Conservation (phyloP, 2,329 filamentous ascomycete species). For the Lasiodiplodia citricola region DNA sequence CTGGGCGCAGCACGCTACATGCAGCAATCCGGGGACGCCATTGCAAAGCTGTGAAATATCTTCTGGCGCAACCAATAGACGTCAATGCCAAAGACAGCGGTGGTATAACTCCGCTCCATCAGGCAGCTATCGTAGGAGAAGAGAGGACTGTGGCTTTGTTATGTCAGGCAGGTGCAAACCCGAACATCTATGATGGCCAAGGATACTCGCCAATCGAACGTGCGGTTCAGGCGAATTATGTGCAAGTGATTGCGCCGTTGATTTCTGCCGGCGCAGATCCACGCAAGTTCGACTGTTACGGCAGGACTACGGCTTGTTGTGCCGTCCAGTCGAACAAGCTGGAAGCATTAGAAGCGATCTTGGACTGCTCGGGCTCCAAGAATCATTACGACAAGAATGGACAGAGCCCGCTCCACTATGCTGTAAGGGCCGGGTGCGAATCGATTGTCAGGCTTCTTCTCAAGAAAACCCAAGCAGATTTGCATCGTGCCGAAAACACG, state of each 20-base stretch:
- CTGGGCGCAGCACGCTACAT: not conserved
- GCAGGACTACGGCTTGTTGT: not conserved
- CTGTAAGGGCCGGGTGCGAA: not conserved
- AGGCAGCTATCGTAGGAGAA: not conserved
- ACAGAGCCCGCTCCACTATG: not conserved
- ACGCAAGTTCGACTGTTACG: not conserved
- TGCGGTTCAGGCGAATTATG: too few species aligned
- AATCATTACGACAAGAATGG: not conserved
- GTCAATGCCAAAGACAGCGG: not conserved
- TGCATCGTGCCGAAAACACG: not conserved
- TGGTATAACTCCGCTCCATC: not conserved
- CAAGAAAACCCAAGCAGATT: not conserved
- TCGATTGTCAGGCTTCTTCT: not conserved
- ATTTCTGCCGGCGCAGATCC: not conserved
- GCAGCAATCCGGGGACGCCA: not conserved
- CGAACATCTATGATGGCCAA: not conserved
- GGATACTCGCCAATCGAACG: not conserved
- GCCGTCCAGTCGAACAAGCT: not conserved
- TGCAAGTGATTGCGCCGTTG: not conserved
- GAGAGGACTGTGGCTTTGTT: not conserved
- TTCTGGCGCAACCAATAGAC: not conserved
- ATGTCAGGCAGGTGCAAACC: not conserved
- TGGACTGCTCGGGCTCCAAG: not conserved
- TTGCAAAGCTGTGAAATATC: not conserved
- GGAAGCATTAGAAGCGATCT: not conserved